Evolutionary conservation across 148 eudicot genomes (phyloP), one percentile per base, ranked within the genome.

Genomic region (Cornus controversa): DNA sequence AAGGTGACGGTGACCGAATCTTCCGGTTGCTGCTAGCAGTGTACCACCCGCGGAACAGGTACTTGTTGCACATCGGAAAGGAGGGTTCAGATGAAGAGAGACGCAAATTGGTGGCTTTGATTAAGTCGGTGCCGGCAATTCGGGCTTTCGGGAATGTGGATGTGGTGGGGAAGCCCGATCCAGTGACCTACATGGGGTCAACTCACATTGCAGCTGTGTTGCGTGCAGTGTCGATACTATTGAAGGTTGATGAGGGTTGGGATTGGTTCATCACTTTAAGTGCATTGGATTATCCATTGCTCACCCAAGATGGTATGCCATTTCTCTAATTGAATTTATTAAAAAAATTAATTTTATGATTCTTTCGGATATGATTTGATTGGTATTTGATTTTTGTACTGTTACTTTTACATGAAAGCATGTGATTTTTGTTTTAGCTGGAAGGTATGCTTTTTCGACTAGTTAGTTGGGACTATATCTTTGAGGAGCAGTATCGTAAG

Each of bases 261-360:
- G 97, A 93, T 90, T 96, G 99, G 99, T 95, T 95, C 67, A 80
- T 95, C 58, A 89, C 89, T 54, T 84, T 95, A 71, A 92, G 89
- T 80, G 98, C 98, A 0, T 66, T 77, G 76, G 98, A 95, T 89
- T 95, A 95, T 89, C 98, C 98, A 0, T 78, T 95, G 71, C 85
- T 95, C 37, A 91, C 96, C 29, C 98, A 95, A 76, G 98, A 95
- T 86, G 98, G 98, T 94, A 88, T 67, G 81, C 63, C 8, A 16
- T 80, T 8, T 60, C 45, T 72, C 67, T 3, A 9, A 29, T 75
- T 9, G 62, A 54, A 5, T 29, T 47, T 40, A 6, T 9, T 16
- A n/a, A 28, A 73, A 14, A 34, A n/a, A 31, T 45, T 47, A 28
- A 22, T 7, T 66, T 67, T 26, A 40, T 40, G 64, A 50, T 22